Evolutionary conservation across 2,329 filamentous ascomycete species (phyloP), one percentile per base, ranked within the genome.

Genomic region (Dothidotthia symphoricarpi): DNA sequence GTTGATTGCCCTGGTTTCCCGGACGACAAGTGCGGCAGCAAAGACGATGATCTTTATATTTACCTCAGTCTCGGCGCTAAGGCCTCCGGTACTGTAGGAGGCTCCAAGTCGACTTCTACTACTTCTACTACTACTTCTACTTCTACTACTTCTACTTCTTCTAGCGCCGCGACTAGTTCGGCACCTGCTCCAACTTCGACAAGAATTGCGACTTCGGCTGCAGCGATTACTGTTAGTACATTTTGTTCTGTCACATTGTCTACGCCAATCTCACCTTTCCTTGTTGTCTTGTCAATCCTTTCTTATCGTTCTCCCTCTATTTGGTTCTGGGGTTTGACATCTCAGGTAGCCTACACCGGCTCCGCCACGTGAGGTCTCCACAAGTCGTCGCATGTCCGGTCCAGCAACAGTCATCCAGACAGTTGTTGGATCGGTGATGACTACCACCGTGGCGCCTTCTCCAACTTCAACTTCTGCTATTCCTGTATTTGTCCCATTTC

Each of bases 1-100:
- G 63, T 62, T 0, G 34, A 66, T 12, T 91, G 86, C 52, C 84
- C 85, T 7, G 86, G 85, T n/a, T 91, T 76, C 57, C 78, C 78
- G 0, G 24, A 35, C 1, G 84, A 90, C 47, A 66, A 71, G 9
- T 91, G 86, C 55, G 86, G 86, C 43, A 80, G 78, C 24, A 49
- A 55, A 29, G 56, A 61, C 30, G 48, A 72, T 22, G 72, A 70
- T 31, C 55, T 82, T 3, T 91, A 71, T 55, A 83, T 81, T 33
- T 91, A 91, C 61, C 73, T 90, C 37, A 55, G 71, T 26, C 45
- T 62, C 36, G 52, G 53, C 26, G 70, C 68, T 19, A 40, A 68
- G 11, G 77, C 83, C 3, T 77, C 78, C 4, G 83, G 83, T 26
- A 87, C 83, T 3, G 64, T 64, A 32, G 70, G 69, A 33, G 63